These are phyloP conservation scores for Chaetomiaceae sp. DNA, from an alignment of 2,329 filamentous ascomycete genomes.

Conservation along the genomic window DNA sequence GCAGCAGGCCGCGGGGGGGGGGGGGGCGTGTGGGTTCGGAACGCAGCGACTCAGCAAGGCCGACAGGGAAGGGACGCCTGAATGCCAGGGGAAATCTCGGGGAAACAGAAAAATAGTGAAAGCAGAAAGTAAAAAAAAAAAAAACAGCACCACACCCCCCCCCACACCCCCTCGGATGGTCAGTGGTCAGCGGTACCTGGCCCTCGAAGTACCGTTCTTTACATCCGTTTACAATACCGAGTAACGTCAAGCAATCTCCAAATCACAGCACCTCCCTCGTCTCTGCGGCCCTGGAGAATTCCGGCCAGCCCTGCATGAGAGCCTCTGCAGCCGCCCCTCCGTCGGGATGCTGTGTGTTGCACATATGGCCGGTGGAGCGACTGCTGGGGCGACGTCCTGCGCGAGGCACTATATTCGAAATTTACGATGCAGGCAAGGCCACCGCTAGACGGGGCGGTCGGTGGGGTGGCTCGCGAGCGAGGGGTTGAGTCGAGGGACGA, in stretches of 20 bases:
- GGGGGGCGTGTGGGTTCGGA: slow-evolving; percentile 15
- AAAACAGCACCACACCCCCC: too few relatives aligned
- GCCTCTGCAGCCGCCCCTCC: slow-evolving; percentile 18
- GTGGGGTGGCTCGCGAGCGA: slow-evolving; percentile 2
- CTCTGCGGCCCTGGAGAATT: not conserved
- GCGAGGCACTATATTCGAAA: slow-evolving; percentile 15
- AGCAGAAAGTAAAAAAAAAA: slow-evolving; percentile 14
- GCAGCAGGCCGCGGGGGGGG: too few relatives aligned
- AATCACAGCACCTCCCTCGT: slow-evolving; percentile 6
- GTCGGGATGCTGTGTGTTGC: slow-evolving; percentile 4
- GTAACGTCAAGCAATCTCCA: not conserved
- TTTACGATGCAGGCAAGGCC: slow-evolving; percentile 2
- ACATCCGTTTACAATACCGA: slow-evolving; percentile 10
- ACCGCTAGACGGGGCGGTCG: not conserved
- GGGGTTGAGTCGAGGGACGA: too few relatives aligned
- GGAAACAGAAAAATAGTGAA: too few relatives aligned
- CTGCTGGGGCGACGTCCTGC: slow-evolving; percentile 6
- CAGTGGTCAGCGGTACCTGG: not conserved
- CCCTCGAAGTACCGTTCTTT: slow-evolving; percentile 16
- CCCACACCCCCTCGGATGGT: too few relatives aligned
- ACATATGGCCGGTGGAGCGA: slow-evolving; percentile 18
- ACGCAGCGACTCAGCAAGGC: slow-evolving; percentile 21
- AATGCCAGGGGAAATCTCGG: slow-evolving; percentile 22
- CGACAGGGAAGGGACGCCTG: slow-evolving; percentile 17
- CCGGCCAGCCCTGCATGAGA: not conserved